phyloP scores from a whole-genome alignment of 176 grass and related monocot species.

The Dendrocalamus sinicus region DNA sequence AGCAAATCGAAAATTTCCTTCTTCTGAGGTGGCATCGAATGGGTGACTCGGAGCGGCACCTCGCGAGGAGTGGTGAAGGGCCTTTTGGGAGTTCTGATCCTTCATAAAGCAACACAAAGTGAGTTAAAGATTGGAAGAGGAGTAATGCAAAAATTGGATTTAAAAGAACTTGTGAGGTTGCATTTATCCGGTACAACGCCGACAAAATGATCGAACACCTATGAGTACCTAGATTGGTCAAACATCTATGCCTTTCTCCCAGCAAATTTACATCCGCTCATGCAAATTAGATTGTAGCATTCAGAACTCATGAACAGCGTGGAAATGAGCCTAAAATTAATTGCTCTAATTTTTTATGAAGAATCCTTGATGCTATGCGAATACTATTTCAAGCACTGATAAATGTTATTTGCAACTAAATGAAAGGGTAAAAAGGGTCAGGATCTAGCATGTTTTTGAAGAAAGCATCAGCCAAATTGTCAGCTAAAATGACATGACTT shows the following conservation, averaged over 20 bases:
- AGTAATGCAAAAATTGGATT: neutral
- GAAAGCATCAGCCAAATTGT: neutral
- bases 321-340: neutral
- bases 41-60: neutral
- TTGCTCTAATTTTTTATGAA: neutral
- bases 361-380: neutral
- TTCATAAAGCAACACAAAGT: neutral
- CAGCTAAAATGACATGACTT: neutral
- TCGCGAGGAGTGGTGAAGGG: conserved; percentile 1
- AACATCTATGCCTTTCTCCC: neutral
- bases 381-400: neutral
- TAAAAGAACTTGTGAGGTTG: neutral
- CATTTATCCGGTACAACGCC: neutral
- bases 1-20: conserved; percentile 53
- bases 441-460: neutral
- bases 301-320: neutral
- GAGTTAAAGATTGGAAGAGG: neutral
- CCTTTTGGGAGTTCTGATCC: conserved; percentile 4
- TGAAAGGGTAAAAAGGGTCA: neutral
- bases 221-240: neutral
- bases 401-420: neutral
- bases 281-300: neutral
- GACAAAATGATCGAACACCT: neutral
- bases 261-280: neutral
- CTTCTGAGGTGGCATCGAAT: conserved; percentile 57